A percentile compares a stretch with the other conserved stretches of the same genome.
Evolutionary conservation across 805 yeast species (phyloP).

Genomic region (Zygosaccharomyces bisporus): DNA sequence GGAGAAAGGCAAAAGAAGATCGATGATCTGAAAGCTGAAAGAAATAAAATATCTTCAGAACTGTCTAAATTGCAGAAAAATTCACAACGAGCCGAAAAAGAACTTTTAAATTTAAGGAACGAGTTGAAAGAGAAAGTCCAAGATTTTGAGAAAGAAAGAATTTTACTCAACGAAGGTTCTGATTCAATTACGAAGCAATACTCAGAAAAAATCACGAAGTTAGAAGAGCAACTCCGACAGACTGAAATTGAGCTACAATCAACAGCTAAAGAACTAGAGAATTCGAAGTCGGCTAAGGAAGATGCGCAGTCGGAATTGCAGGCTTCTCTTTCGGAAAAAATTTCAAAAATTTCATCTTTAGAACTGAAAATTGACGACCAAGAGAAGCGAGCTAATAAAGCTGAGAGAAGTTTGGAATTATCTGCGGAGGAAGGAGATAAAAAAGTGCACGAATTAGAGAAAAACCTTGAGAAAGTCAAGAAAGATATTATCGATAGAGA

Average conservation of each 20-base stretch:
- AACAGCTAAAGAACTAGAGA: slow-evolving; percentile 9
- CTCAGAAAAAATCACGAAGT: slow-evolving; percentile 41
- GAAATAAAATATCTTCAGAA: slow-evolving; percentile 2
- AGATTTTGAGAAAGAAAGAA: slow-evolving; percentile 52
- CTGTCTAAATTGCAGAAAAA: slow-evolving; percentile 2
- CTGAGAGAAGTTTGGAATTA: slow-evolving; percentile 1
- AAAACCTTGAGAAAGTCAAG: neutral
- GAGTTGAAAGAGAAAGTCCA: slow-evolving; percentile 38
- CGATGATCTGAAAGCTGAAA: slow-evolving; percentile 10
- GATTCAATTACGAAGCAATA: slow-evolving; percentile 49
- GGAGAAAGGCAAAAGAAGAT: slow-evolving; percentile 19
- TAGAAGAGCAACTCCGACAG: slow-evolving; percentile 37
- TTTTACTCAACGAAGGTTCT: slow-evolving; percentile 45
- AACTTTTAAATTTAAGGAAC: slow-evolving; percentile 32
- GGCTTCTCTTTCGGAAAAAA: slow-evolving; percentile 3
- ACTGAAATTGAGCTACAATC: slow-evolving; percentile 9
- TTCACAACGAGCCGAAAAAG: slow-evolving; percentile 1
- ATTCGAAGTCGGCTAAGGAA: neutral
- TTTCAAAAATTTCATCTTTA: slow-evolving; percentile 16
- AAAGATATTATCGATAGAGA: neutral
- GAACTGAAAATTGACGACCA: slow-evolving; percentile 22
- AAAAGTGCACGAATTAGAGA: slow-evolving; percentile 4
- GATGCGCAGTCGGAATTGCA: slow-evolving; percentile 5
- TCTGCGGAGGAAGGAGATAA: slow-evolving; percentile 9
- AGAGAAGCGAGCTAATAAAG: slow-evolving; percentile 10